These are phyloP conservation scores for Amanita polypyramis DNA, from an alignment of 768 basidiomycete species.

Conservation along the genomic window DNA sequence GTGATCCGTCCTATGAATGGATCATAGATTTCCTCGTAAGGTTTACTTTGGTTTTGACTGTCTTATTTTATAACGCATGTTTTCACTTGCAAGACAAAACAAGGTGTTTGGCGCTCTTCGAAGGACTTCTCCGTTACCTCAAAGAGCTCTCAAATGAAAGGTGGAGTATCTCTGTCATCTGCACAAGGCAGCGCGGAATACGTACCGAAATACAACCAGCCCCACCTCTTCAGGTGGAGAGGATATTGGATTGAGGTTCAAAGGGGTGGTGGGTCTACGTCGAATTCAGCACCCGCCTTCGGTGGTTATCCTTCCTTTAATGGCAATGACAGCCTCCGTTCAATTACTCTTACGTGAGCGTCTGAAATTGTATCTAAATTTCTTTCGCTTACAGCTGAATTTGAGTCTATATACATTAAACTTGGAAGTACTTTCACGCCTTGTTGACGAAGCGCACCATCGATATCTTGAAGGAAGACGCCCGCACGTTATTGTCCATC, in stretches of 20 bases:
- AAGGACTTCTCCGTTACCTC: slow-evolving; percentile 29
- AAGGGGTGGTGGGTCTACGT: neutral
- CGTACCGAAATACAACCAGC: slow-evolving; percentile 26
- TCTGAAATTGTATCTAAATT: too few species aligned
- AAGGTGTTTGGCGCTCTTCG: slow-evolving; percentile 33
- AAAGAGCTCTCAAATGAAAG: slow-evolving; percentile 28
- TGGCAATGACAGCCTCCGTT: neutral
- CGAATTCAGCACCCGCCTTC: too few species aligned
- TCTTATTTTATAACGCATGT: neutral
- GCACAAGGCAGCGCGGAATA: slow-evolving; percentile 24
- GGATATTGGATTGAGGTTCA: slow-evolving; percentile 29
- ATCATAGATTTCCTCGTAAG: slow-evolving; percentile 31
- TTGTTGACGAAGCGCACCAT: slow-evolving; percentile 24
- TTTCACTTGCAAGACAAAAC: slow-evolving; percentile 22
- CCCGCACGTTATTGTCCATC: slow-evolving; percentile 25
- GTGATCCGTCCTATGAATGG: slow-evolving; percentile 41
- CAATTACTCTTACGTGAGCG: neutral
- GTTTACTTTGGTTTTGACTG: neutral
- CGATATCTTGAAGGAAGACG: slow-evolving; percentile 23
- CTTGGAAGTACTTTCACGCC: slow-evolving; percentile 21
- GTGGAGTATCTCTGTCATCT: slow-evolving; percentile 21
- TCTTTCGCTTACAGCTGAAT: slow-evolving; percentile 12
- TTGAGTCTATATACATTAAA: slow-evolving; percentile 32
- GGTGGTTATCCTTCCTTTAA: too few species aligned
- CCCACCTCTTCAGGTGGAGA: slow-evolving; percentile 31